Percentiles rank a stretch among this genome's conserved stretches.
These are phyloP conservation scores for Agrocybe pediades DNA, from an alignment of 768 basidiomycete species.

Conservation along the genomic window DNA sequence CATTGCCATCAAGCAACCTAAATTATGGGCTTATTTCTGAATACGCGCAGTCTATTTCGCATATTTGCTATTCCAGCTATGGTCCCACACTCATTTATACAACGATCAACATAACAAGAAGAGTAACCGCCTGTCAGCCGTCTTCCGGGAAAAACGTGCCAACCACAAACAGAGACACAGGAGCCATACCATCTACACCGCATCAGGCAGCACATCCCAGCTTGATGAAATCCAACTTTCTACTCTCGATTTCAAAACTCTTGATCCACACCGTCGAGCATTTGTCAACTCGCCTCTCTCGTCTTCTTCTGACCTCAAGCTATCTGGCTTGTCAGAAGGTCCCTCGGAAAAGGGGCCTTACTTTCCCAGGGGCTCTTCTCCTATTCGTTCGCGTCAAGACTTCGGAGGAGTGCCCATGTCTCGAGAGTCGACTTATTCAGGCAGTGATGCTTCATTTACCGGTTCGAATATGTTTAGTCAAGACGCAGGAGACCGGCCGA, in stretches of 20 bases:
- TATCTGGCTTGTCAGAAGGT: conserved; percentile 16
- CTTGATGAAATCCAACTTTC: background rate
- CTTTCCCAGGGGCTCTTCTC: conserved; percentile 7
- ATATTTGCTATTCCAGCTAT: conserved; percentile 80
- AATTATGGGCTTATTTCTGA: background rate
- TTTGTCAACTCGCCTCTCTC: conserved; percentile 16
- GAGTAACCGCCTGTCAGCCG: conserved; percentile 38
- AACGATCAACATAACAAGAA: conserved; percentile 45
- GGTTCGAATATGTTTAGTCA: conserved; percentile 3
- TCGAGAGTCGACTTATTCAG: conserved; percentile 13
- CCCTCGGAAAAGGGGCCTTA: conserved; percentile 6
- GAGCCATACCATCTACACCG: background rate
- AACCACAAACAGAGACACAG: conserved; percentile 20
- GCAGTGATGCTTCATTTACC: conserved; percentile 8
- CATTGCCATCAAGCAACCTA: background rate
- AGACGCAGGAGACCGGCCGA: background rate
- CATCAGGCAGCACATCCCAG: background rate
- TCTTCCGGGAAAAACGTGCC: conserved; percentile 35
- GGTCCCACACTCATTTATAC: conserved; percentile 76
- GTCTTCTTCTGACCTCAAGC: conserved; percentile 16
- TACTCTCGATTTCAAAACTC: background rate
- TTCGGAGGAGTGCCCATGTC: conserved; percentile 15
- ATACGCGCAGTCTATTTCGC: conserved; percentile 59
- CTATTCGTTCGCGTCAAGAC: conserved; percentile 8
- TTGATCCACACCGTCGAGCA: conserved; percentile 18